phyloP scores from a whole-genome alignment of 768 basidiomycete genomes.

The Royoungia palumana region DNA sequence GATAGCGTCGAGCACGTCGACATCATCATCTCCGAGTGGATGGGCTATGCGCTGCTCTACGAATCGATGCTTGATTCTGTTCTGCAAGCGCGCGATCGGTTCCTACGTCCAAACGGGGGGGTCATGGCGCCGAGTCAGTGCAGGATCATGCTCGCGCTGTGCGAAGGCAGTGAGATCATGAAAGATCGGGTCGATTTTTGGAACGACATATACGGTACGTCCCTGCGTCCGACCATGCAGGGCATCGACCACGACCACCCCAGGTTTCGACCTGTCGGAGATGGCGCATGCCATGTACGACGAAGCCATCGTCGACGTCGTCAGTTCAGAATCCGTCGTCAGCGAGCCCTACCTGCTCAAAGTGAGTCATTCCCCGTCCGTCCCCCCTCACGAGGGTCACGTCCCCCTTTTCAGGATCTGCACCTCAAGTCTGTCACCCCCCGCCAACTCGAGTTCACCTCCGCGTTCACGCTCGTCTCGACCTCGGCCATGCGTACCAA shows the following conservation, averaged over 20 bases:
- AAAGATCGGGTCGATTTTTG: constrained; percentile 88
- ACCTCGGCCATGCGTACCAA: constrained; percentile 58
- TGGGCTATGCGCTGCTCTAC: constrained; percentile 89
- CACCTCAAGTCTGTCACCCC: constrained; percentile 59
- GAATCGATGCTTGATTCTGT: constrained; percentile 99
- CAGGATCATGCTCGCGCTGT: constrained; percentile 78
- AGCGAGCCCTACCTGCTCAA: constrained; percentile 65
- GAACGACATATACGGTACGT: constrained; percentile 84
- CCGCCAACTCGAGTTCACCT: constrained; percentile 75
- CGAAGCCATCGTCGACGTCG: constrained; percentile 83
- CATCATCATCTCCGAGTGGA: constrained; percentile 97
- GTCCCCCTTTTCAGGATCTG: constrained; percentile 59
- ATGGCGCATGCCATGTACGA: constrained; percentile 76
- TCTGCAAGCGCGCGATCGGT: constrained; percentile 81
- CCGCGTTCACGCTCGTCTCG: constrained; percentile 70
- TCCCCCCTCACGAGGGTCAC: too few relatives aligned
- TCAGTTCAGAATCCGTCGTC: constrained; percentile 59
- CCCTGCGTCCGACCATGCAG: neutral
- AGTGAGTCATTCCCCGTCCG: constrained; percentile 38
- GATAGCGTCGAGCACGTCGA: constrained; percentile 76
- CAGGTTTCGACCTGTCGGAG: constrained; percentile 83
- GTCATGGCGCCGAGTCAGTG: constrained; percentile 91
- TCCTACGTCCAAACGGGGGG: constrained; percentile 64
- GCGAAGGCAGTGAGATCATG: constrained; percentile 69
- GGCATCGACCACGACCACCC: neutral